These are phyloP conservation scores for Boletellus emodensis DNA, from an alignment of 768 basidiomycete species.

Conservation along the genomic window DNA sequence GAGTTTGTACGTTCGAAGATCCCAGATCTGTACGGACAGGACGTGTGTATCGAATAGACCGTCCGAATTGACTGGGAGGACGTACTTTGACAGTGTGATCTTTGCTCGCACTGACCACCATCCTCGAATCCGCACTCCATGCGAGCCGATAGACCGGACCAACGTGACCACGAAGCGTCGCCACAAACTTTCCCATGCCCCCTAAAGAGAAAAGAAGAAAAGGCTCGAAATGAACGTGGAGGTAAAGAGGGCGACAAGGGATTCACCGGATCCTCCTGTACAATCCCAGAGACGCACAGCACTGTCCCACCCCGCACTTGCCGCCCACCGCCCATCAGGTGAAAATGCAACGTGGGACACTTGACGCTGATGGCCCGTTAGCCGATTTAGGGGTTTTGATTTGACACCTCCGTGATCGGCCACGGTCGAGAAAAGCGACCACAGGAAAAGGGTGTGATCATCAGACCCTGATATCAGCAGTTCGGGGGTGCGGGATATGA, in stretches of 20 bases:
- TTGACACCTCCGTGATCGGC: slow-evolving; percentile 38
- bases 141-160: slow-evolving; percentile 91
- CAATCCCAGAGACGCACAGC: slow-evolving; percentile 91
- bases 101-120: slow-evolving; percentile 92
- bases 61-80: not conserved
- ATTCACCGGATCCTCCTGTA: slow-evolving; percentile 43
- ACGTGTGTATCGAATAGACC: not conserved
- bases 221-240: not conserved
- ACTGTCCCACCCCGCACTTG: slow-evolving; percentile 88
- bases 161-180: slow-evolving; percentile 88
- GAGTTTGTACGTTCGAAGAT: slow-evolving; percentile 93
- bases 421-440: slow-evolving; percentile 69
- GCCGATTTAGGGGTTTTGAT: slow-evolving; percentile 67
- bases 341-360: slow-evolving; percentile 93
- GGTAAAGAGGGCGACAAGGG: not conserved
- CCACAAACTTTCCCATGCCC: slow-evolving; percentile 79
- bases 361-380: slow-evolving; percentile 94
- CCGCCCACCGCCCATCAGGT: slow-evolving; percentile 89
- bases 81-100: slow-evolving; percentile 92
- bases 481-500: slow-evolving; percentile 65
- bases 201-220: slow-evolving; percentile 30
- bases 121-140: slow-evolving; percentile 91
- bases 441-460: slow-evolving; percentile 96
- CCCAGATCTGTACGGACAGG: slow-evolving; percentile 66
- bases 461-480: slow-evolving; percentile 93